Conservation (phyloP, 2,329 filamentous ascomycete species). For the Diplodia corticola region DNA sequence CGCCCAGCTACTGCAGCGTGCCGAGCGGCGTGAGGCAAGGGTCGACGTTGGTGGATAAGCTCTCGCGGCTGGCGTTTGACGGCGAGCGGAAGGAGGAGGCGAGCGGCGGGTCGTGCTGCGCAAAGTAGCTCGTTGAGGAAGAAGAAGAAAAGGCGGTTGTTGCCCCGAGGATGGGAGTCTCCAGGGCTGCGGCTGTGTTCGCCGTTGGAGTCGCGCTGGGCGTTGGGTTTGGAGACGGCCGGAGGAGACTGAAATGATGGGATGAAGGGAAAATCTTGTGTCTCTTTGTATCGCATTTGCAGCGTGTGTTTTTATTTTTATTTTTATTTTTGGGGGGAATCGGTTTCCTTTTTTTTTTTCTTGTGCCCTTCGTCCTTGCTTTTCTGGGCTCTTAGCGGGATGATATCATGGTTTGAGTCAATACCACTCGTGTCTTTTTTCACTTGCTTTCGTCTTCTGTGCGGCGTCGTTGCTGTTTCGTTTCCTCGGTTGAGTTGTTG, state of each 20-base stretch:
- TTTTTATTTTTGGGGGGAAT: not conserved
- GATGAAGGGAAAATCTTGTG: not conserved
- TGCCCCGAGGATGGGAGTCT: not conserved
- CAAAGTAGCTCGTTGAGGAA: not conserved
- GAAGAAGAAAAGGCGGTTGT: not conserved
- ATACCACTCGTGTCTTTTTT: not conserved
- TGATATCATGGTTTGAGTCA: not conserved
- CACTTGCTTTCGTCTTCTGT: not conserved
- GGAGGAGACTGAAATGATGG: not conserved
- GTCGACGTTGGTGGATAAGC: conserved; percentile 48
- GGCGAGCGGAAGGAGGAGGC: conserved; percentile 14
- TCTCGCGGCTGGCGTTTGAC: conserved; percentile 51
- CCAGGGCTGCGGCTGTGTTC: not conserved
- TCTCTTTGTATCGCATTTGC: not conserved
- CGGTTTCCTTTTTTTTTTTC: not conserved
- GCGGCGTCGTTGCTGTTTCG: not conserved
- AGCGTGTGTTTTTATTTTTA: not conserved
- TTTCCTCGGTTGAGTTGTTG: not conserved
- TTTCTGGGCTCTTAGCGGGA: not conserved
- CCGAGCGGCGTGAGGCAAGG: conserved; percentile 66
- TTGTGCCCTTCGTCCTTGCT: not conserved
- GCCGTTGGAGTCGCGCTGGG: not conserved
- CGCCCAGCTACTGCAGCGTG: conserved; percentile 70
- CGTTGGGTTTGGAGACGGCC: not conserved
- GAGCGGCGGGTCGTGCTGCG: not conserved